Conservation (phyloP, 2,329 filamentous ascomycete species). For the Pseudophaeomoniella oleicola region DNA sequence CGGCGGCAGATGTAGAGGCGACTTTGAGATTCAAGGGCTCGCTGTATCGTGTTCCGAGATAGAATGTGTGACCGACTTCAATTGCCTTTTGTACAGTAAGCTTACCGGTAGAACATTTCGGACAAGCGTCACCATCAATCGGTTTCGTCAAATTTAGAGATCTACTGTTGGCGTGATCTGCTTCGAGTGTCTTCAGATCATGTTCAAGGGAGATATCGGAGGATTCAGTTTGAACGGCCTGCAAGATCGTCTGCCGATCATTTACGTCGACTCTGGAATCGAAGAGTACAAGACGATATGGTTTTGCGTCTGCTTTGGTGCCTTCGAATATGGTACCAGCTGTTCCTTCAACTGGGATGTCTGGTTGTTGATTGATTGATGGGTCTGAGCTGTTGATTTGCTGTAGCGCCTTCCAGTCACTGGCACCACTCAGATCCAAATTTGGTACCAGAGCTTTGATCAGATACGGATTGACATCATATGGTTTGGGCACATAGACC, state of each 20-base stretch:
- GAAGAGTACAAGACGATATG: constrained; percentile 1
- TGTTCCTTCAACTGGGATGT: no score
- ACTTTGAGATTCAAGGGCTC: constrained; percentile 49
- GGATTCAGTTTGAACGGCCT: background rate
- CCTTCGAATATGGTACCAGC: no score
- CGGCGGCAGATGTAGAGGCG: constrained; percentile 4
- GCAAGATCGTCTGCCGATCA: background rate
- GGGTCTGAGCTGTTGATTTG: no score
- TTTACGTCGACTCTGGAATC: constrained; percentile 1
- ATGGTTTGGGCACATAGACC: background rate
- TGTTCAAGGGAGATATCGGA: background rate
- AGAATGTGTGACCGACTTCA: constrained; percentile 90
- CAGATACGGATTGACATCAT: constrained; percentile 4
- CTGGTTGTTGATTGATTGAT: background rate
- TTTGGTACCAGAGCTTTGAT: constrained; percentile 5
- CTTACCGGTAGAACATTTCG: constrained; percentile 48
- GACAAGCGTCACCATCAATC: constrained; percentile 55
- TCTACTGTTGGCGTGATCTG: background rate
- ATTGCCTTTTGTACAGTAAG: constrained; percentile 59
- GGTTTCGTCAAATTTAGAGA: constrained; percentile 48
- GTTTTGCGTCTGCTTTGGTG: background rate
- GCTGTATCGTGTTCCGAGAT: constrained; percentile 81
- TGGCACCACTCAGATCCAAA: constrained; percentile 6
- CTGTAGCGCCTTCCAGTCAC: no score
- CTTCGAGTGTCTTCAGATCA: background rate